Evolutionary conservation across 2,329 filamentous ascomycete genomes (phyloP).

Genomic region (Apiospora kogelbergensis): DNA sequence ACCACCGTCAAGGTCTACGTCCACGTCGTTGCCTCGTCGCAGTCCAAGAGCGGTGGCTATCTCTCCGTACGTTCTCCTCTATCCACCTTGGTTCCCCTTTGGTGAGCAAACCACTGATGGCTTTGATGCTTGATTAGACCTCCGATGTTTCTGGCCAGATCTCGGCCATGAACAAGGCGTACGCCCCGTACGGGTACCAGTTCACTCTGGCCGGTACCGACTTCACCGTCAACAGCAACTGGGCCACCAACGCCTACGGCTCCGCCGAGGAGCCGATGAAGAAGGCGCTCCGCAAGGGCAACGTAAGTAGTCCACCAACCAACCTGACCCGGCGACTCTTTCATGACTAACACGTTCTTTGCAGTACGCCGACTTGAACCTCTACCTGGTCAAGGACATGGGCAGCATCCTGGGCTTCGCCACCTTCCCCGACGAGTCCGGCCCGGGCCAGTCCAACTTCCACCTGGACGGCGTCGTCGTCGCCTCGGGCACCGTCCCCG

Average conservation of each 20-base stretch:
- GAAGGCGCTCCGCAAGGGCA: slow-evolving; percentile 43
- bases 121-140: slow-evolving; percentile 26
- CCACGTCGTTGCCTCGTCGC: slow-evolving; percentile 36
- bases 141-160: slow-evolving; percentile 40
- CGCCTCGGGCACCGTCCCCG: slow-evolving; percentile 36
- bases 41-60: slow-evolving; percentile 33
- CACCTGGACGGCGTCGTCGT: slow-evolving; percentile 42
- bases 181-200: slow-evolving; percentile 40
- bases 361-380: slow-evolving; percentile 42
- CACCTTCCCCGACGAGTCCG: slow-evolving; percentile 42
- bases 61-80: slow-evolving; percentile 29
- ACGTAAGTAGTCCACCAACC: slow-evolving; percentile 10
- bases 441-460: slow-evolving; percentile 33
- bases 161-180: slow-evolving; percentile 45
- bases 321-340: no score
- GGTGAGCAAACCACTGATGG: neutral
- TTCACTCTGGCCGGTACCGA: slow-evolving; percentile 45
- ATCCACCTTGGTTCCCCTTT: neutral
- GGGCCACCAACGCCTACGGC: slow-evolving; percentile 37
- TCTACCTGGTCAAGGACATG: slow-evolving; percentile 44
- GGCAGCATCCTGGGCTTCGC: slow-evolving; percentile 41
- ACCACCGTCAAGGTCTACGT: slow-evolving; percentile 40
- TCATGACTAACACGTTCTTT: neutral
- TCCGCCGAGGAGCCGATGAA: slow-evolving; percentile 43
- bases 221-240: slow-evolving; percentile 47